Evolutionary conservation across 352 stramenopile genomes (phyloP), one percentile per base, ranked within the genome.

Genomic region (Globisporangium abappressorium): DNA sequence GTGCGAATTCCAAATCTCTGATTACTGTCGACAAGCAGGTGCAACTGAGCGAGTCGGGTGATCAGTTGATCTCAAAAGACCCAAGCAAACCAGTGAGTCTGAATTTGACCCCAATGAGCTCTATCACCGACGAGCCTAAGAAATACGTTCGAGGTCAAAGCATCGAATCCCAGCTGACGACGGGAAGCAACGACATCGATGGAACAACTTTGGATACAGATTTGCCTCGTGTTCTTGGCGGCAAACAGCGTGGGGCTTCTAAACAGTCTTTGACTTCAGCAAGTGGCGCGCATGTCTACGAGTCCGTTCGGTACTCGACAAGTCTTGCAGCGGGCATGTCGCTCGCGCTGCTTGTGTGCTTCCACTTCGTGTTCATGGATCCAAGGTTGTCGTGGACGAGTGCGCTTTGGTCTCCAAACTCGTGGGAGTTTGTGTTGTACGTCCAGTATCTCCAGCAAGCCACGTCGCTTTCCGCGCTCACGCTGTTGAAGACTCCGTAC

Each of bases 361-460:
- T 76, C 36, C 62, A 72, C 49, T 75, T 75, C 15, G 30, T 71
- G 49, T 70, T 34, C 22, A 53, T 61, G 47, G 70, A 76, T 56
- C 61, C 57, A 15, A 57, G 38, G 4, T 22, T 75, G 36, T 30
- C 26, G 15, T 75, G 68, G 70, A 15, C 62, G 3, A 61, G 53
- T 6, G 18, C 49, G 3, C 26, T 24, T 15, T 76, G 70, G 70
- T 64, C 58, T 9, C 66, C 76, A 22, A 87, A 85, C 62, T 73
- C 77, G 5, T 85, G 78, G 77, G 80, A 87, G 57, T 68, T 84
- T n/a, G 46, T 81, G n/a, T 43, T 82, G 12, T 85, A 81, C 66
- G 57, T 75, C 1, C 59, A 65, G 26, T 85, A 81, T 63, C 41
- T 87, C 15, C 77, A 87, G 61, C 75, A 82, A 22, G 51, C 83